phyloP scores from a whole-genome alignment of 2,329 filamentous ascomycete species.

The Diaporthe amygdali region DNA sequence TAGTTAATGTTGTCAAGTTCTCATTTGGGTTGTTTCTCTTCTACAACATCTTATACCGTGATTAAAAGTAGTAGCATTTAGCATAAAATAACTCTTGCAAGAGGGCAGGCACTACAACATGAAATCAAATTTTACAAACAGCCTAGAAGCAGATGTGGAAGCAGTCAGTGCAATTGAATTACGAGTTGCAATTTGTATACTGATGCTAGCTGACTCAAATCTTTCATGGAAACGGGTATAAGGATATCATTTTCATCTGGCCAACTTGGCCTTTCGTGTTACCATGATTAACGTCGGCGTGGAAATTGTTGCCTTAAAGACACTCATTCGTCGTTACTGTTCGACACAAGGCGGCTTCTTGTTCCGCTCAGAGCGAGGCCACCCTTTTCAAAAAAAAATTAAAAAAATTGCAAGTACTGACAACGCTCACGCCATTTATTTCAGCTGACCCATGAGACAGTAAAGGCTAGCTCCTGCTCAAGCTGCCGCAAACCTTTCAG shows the following conservation, averaged over 20 bases:
- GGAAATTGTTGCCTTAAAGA: not conserved
- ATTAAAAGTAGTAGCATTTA: no score
- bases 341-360: not conserved
- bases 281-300: not conserved
- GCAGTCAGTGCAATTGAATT: no score
- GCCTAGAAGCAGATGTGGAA: no score
- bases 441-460: no score
- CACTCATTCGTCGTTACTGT: not conserved
- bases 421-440: not conserved
- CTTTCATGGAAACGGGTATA: not conserved
- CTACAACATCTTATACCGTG: no score
- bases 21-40: no score
- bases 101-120: no score
- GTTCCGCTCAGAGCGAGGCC: not conserved
- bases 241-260: not conserved
- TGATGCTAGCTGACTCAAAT: not conserved
- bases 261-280: not conserved
- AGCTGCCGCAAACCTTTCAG: conserved; percentile 21
- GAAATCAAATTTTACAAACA: no score
- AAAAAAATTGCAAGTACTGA: not conserved
- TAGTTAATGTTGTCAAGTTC: no score
- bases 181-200: not conserved
- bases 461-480: not conserved
- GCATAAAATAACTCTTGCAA: no score
- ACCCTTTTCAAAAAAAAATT: no score